Evolutionary conservation across 805 yeast genomes (phyloP).

Genomic region (Ogataea paraovalis): DNA sequence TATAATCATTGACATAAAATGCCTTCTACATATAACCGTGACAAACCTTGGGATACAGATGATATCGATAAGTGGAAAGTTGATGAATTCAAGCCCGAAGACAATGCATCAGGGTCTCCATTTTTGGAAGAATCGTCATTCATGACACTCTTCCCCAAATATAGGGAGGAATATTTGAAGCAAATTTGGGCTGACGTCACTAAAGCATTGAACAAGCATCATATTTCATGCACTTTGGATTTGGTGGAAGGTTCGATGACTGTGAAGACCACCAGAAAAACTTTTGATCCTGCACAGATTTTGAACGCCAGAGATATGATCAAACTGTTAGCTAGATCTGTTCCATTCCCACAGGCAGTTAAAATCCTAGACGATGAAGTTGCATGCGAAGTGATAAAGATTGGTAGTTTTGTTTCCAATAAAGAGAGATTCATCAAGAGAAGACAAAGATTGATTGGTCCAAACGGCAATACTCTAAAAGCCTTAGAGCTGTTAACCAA

Average conservation of each 20-base stretch:
- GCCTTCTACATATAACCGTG: constrained; percentile 92
- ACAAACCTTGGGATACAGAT: constrained; percentile 97
- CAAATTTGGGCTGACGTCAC: constrained; percentile 95
- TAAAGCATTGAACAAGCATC: constrained; percentile 64
- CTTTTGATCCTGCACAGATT: constrained; percentile 91
- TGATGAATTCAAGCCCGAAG: constrained; percentile 86
- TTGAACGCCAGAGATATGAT: constrained; percentile 93
- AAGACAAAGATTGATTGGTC: constrained; percentile 94
- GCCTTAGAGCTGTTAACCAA: constrained; percentile 93
- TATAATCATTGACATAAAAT: constrained; percentile 32
- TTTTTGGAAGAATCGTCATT: constrained; percentile 96
- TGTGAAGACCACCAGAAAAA: constrained; percentile 91
- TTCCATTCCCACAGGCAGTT: constrained; percentile 94
- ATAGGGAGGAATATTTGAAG: constrained; percentile 85
- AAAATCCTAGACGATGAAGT: constrained; percentile 87
- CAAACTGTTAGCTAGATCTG: constrained; percentile 90
- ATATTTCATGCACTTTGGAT: constrained; percentile 80
- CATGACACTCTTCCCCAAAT: constrained; percentile 93
- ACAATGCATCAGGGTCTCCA: constrained; percentile 79
- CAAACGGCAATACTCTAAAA: constrained; percentile 92
- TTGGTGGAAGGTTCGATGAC: constrained; percentile 97
- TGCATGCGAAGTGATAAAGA: constrained; percentile 95
- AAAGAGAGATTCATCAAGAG: constrained; percentile 94
- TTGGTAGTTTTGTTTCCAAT: constrained; percentile 82
- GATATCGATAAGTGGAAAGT: constrained; percentile 91